Base-by-base conservation (phyloP, 495 filamentous ascomycete species). In the Cryomyces minteri region DNA sequence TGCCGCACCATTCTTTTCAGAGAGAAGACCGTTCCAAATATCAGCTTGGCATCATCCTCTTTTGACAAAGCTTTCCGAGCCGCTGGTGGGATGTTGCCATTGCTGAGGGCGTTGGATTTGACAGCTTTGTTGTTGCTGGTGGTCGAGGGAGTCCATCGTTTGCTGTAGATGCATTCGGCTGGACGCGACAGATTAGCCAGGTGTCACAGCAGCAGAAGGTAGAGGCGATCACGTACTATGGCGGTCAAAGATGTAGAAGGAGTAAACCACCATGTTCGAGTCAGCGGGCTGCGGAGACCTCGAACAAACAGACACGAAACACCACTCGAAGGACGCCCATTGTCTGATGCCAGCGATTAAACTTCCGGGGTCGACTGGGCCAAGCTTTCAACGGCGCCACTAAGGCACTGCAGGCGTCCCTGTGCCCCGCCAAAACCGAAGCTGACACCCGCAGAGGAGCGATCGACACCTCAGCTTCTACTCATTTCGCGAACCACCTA, bases 121-220 rank as follows among this genome's bases (percentile, higher is more conserved):
- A 48, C 37, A n/a, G 6, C 39, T n/a, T 28, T 12, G 41, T 10
- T 52, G 11, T 40, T 55, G 45, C 60, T 55, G 6, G 55, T 41
- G 32, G 64, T 59, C 32, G 56, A 51, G 47, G 73, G 72, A 31
- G 68, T 65, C 83, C 85, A 93, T 56, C 75, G 73, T 53, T 83
- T 80, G 55, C 80, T 82, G 77, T 98, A 98, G 62, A 96, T 88
- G 67, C 90, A 98, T 66, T 96, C 90, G 58, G 92, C 90, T 88
- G 53, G n/a, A 10, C 32, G 12, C 25, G 34, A 45, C 41, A 47
- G 49, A 36, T 48, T 29, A 41, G 37, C 44, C 4, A 7, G 25
- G 25, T 14, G 28, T 38, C 32, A 4, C 18, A 25, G 18, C 18
- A 2, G 18, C 18, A 25, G 18, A 1, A 25, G 18, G 18, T 25